Evolutionary conservation across 768 basidiomycete species (phyloP).

Genomic region (Pleurotus citrinopileatus): DNA sequence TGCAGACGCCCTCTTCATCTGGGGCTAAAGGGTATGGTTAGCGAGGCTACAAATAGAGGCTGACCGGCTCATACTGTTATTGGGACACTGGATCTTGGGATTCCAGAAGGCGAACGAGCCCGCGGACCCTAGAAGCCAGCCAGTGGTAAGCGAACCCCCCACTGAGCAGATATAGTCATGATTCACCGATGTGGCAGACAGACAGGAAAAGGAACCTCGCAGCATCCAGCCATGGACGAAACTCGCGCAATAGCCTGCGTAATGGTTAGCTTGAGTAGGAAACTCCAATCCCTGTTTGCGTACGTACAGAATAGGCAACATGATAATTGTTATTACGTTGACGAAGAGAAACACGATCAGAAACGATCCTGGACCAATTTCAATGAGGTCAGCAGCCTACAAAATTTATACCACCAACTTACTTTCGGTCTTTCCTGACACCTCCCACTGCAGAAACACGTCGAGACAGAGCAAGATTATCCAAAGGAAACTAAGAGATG

Average conservation of each 20-base stretch:
- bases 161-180: background rate
- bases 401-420: slow-evolving; percentile 16
- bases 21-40: slow-evolving; percentile 24
- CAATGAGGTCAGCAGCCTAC: background rate
- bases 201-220: slow-evolving; percentile 47
- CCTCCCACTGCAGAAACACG: slow-evolving; percentile 43
- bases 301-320: slow-evolving; percentile 41
- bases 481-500: slow-evolving; percentile 46
- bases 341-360: slow-evolving; percentile 41
- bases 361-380: slow-evolving; percentile 34
- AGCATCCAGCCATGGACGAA: slow-evolving; percentile 52
- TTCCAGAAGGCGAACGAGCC: slow-evolving; percentile 39
- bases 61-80: slow-evolving; percentile 33
- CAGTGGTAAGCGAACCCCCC: background rate
- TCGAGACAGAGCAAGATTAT: slow-evolving; percentile 43
- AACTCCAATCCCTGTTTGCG: slow-evolving; percentile 10
- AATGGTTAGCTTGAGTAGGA: slow-evolving; percentile 4
- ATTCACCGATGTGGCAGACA: slow-evolving; percentile 44
- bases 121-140: slow-evolving; percentile 36
- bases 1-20: slow-evolving; percentile 42
- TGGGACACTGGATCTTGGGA: slow-evolving; percentile 40
- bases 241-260: slow-evolving; percentile 41
- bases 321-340: slow-evolving; percentile 35
- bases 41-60: slow-evolving; percentile 4
- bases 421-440: slow-evolving; percentile 45